Conservation (phyloP, 2,329 filamentous ascomycete species). For the Fusarium xylarioides region DNA sequence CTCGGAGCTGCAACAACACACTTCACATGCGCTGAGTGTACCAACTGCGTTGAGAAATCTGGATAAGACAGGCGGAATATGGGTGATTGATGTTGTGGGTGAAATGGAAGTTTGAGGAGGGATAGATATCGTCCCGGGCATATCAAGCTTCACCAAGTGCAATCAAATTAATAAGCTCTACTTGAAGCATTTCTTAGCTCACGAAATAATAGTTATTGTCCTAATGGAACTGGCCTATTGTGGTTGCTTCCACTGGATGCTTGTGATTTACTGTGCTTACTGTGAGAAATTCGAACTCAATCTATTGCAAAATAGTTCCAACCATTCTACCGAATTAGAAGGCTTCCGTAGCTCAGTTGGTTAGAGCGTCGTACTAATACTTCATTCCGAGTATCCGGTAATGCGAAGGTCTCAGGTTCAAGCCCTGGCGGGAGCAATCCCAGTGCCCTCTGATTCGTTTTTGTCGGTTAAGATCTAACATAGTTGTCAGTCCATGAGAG, state of each 20-base stretch:
- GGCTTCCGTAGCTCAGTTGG: conserved; percentile 47
- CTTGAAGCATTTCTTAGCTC: background rate
- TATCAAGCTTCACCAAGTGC: background rate
- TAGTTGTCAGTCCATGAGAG: background rate
- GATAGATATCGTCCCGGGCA: background rate
- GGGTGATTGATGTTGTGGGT: background rate
- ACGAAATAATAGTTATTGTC: conserved; percentile 5
- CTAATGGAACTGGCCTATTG: background rate
- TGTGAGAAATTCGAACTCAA: no score
- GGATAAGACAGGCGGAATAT: background rate
- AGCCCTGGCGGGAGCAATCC: conserved; percentile 45
- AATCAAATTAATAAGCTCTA: background rate
- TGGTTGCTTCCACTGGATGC: background rate
- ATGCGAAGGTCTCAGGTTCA: conserved; percentile 47
- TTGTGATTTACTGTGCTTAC: no score
- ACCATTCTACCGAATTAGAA: conserved; percentile 7
- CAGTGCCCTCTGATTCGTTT: conserved; percentile 31
- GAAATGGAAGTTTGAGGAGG: background rate
- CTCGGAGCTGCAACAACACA: conserved; percentile 37
- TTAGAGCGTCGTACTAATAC: conserved; percentile 46
- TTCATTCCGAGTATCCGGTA: conserved; percentile 34
- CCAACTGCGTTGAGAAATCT: conserved; percentile 30
- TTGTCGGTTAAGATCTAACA: background rate
- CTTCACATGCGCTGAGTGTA: conserved; percentile 40
- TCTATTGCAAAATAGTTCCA: background rate